Percentiles rank a stretch among this genome's conserved stretches.
Evolutionary conservation across 2,329 filamentous ascomycete species (phyloP).

Genomic region (Colletotrichum sp.): DNA sequence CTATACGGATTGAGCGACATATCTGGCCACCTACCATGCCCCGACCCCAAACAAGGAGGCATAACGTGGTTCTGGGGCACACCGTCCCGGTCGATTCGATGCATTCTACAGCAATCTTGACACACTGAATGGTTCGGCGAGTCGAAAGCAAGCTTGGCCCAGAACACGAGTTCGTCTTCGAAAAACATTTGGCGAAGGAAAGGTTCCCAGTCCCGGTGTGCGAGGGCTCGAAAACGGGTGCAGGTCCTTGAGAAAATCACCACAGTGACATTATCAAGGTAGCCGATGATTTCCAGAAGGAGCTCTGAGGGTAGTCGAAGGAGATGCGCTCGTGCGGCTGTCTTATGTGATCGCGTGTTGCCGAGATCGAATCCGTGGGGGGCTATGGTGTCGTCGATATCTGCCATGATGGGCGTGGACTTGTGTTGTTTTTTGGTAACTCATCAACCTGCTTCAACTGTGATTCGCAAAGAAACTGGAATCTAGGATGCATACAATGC

Average conservation of each 20-base stretch:
- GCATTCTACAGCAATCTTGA: neutral
- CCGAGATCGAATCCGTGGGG: neutral
- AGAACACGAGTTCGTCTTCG: neutral
- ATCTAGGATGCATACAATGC: accelerated
- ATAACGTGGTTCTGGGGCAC: neutral
- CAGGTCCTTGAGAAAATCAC: neutral
- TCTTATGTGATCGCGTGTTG: neutral
- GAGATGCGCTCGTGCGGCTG: neutral
- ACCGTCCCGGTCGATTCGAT: neutral
- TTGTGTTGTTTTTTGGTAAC: neutral
- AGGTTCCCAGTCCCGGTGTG: neutral
- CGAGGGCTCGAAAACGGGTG: neutral
- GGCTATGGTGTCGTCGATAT: neutral
- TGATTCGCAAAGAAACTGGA: accelerated
- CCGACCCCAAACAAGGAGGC: too few species aligned
- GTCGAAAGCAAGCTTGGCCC: neutral
- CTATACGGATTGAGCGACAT: neutral
- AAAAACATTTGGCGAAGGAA: neutral
- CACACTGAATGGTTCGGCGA: neutral
- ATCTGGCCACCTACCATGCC: too few species aligned
- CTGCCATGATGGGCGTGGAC: neutral
- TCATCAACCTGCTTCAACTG: neutral
- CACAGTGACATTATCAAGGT: neutral
- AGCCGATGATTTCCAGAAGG: neutral
- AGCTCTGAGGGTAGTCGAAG: neutral